Conservation (phyloP, 2,329 filamentous ascomycete species). For the Sclerotinia sclerotiorum region DNA sequence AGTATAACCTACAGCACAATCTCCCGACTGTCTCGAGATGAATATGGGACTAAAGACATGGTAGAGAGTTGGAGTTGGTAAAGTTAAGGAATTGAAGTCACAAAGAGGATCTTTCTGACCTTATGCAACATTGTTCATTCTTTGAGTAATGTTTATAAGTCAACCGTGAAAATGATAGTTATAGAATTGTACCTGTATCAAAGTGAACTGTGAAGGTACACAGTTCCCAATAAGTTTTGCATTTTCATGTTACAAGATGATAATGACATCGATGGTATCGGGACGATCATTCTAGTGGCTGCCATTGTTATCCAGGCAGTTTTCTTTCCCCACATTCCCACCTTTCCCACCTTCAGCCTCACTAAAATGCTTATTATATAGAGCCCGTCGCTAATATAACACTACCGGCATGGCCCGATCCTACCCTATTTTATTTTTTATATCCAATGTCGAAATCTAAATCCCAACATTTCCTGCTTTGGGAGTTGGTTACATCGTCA, state of each 20-base stretch:
- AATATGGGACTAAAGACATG: constrained; percentile 76
- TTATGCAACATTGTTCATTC: constrained; percentile 16
- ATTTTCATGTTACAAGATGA: not conserved
- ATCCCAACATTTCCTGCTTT: not conserved
- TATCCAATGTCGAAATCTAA: not conserved
- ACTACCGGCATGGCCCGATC: not conserved
- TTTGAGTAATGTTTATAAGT: constrained; percentile 8
- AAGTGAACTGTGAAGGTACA: not conserved
- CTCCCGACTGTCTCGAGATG: constrained; percentile 69
- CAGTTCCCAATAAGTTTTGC: not conserved
- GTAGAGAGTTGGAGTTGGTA: not conserved
- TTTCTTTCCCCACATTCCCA: constrained; percentile 7
- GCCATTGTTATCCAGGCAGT: constrained; percentile 3
- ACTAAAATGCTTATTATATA: constrained; percentile 1
- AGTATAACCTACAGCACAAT: constrained; percentile 69
- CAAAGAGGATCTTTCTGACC: constrained; percentile 11
- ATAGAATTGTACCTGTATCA: not conserved
- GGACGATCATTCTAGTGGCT: constrained; percentile 4
- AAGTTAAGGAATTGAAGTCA: not conserved
- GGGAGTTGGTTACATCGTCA: not conserved
- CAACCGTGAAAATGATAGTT: not conserved
- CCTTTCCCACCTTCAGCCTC: not conserved
- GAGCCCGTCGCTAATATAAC: not conserved
- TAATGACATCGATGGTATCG: not conserved
- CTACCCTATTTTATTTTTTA: not conserved